Evolutionary conservation across 768 basidiomycete genomes (phyloP).

Genomic region (Royoungia palumana): DNA sequence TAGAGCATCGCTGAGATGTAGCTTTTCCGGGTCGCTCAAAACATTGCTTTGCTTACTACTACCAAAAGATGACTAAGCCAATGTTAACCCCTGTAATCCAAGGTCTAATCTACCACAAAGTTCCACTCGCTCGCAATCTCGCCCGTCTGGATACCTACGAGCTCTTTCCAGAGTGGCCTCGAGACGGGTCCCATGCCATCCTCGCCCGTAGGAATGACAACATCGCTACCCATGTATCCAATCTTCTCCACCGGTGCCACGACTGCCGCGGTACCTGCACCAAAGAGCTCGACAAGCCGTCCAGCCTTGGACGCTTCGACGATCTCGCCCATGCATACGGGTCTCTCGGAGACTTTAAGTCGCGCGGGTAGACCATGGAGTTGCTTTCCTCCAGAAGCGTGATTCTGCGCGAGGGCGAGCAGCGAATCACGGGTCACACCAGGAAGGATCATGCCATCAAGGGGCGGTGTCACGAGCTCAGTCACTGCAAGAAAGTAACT

Average conservation of each 20-base stretch:
- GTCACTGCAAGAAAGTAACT: constrained; percentile 30
- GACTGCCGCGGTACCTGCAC: constrained; percentile 53
- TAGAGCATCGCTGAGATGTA: constrained; percentile 49
- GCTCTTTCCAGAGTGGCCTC: constrained; percentile 44
- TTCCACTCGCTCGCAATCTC: constrained; percentile 78
- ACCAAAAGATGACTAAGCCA: constrained; percentile 16
- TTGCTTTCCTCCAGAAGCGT: constrained; percentile 44
- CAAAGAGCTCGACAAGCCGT: constrained; percentile 49
- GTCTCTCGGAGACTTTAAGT: constrained; percentile 61
- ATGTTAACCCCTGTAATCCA: too few relatives aligned
- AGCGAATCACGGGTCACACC: constrained; percentile 62
- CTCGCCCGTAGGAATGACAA: constrained; percentile 51
- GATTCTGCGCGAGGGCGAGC: constrained; percentile 49
- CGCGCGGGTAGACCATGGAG: constrained; percentile 53
- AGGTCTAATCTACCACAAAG: constrained; percentile 34
- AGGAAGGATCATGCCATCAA: constrained; percentile 66
- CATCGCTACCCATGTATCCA: constrained; percentile 55
- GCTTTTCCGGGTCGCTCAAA: neutral
- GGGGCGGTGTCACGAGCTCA: constrained; percentile 63
- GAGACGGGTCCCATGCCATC: constrained; percentile 77
- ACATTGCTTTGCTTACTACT: neutral
- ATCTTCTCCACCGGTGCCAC: constrained; percentile 50
- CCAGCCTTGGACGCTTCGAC: constrained; percentile 44
- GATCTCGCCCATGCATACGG: constrained; percentile 75
- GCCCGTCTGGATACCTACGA: constrained; percentile 71